Conservation (phyloP, 306 rosid genomes). For the Ochetophila trinervis region DNA sequence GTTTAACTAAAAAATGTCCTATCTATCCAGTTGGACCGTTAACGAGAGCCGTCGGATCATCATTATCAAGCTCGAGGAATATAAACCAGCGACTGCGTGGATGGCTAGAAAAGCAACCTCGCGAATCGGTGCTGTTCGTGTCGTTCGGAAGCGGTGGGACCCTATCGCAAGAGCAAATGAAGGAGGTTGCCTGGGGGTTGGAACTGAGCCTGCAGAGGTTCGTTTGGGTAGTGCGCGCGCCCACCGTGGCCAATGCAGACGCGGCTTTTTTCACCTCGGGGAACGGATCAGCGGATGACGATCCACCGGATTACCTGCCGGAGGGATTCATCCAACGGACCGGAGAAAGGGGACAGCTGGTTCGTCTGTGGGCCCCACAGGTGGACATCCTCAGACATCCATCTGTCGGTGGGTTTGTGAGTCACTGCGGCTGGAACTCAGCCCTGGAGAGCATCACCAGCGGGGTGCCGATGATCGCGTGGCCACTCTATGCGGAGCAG, state of each 20-base stretch:
- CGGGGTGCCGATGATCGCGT: constrained; percentile 47
- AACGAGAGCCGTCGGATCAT: constrained; percentile 4
- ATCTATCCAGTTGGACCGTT: constrained; percentile 54
- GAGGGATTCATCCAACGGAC: constrained; percentile 47
- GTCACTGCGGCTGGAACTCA: constrained; percentile 61
- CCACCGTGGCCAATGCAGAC: constrained; percentile 4
- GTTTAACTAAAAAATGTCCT: constrained; percentile 20
- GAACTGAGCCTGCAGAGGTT: constrained; percentile 55
- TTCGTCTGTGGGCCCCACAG: constrained; percentile 47
- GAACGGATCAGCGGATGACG: background rate
- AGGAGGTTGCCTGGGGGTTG: constrained; percentile 59
- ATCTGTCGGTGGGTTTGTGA: constrained; percentile 40
- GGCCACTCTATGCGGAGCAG: constrained; percentile 67
- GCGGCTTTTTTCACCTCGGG: constrained; percentile 26
- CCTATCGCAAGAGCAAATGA: constrained; percentile 43
- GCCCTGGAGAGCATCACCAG: constrained; percentile 41
- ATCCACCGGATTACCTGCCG: constrained; percentile 27
- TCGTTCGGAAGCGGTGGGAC: constrained; percentile 71
- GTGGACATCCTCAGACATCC: constrained; percentile 32
- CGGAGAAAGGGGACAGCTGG: constrained; percentile 11
- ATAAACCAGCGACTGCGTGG: background rate
- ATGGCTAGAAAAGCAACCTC: constrained; percentile 55
- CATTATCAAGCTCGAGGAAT: constrained; percentile 3
- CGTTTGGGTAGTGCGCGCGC: constrained; percentile 63
- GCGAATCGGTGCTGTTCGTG: constrained; percentile 48